phyloP scores from a whole-genome alignment of 495 filamentous ascomycete genomes.

The Penicillium steckii region DNA sequence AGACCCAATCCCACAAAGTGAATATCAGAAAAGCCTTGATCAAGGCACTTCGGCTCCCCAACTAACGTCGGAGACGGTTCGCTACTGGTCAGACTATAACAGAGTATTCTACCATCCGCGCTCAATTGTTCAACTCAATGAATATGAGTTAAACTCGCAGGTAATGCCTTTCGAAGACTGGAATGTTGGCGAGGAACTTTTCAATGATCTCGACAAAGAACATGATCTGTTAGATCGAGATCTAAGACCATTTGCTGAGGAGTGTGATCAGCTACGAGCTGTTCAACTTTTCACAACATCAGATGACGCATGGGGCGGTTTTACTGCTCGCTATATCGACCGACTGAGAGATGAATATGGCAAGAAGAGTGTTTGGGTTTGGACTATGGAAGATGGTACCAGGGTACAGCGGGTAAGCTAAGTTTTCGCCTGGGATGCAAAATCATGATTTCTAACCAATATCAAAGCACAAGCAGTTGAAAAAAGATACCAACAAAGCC shows the following conservation, averaged over 20 bases:
- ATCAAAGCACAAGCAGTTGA: conserved; percentile 40
- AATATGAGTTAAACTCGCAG: conserved; percentile 75
- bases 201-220: conserved; percentile 75
- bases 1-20: conserved; percentile 61
- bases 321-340: conserved; percentile 76
- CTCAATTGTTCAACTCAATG: conserved; percentile 83
- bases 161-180: conserved; percentile 83
- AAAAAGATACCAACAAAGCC: conserved; percentile 66
- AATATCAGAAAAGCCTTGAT: conserved; percentile 79
- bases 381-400: conserved; percentile 70
- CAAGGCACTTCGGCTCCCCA: conserved; percentile 56
- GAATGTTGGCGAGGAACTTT: conserved; percentile 78
- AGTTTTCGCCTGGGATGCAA: neutral
- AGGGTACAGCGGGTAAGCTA: conserved; percentile 55
- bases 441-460: neutral
- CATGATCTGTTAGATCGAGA: conserved; percentile 88
- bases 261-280: conserved; percentile 89
- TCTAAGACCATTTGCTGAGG: conserved; percentile 80
- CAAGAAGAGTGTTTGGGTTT: conserved; percentile 81
- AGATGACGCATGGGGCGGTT: conserved; percentile 95
- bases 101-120: conserved; percentile 88
- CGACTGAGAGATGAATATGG: conserved; percentile 85
- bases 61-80: conserved; percentile 67
- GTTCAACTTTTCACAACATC: conserved; percentile 75
- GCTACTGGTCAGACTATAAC: conserved; percentile 96